Percentiles rank a stretch among this genome's conserved stretches.
Conservation (phyloP, 352 stramenopile species). For the Phytophthora ohioensis region DNA sequence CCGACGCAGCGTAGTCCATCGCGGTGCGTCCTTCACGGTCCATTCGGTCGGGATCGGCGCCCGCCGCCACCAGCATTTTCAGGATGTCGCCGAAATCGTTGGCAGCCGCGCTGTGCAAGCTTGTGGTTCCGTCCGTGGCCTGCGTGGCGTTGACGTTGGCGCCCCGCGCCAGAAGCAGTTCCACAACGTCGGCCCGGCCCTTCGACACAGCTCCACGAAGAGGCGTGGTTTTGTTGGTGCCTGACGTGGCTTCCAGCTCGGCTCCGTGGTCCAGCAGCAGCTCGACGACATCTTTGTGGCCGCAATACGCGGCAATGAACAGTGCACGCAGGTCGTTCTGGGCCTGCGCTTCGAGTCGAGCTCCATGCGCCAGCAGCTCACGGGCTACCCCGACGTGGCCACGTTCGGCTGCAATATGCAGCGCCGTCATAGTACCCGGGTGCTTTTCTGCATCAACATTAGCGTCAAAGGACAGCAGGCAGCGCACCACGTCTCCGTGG, state of each 20-base stretch:
- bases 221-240: constrained; percentile 54
- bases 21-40: constrained; percentile 47
- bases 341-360: constrained; percentile 51
- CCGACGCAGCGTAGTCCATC: constrained; percentile 55
- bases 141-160: constrained; percentile 55
- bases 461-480: constrained; percentile 60
- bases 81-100: constrained; percentile 53
- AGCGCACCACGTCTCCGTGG: constrained; percentile 61
- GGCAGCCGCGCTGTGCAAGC: constrained; percentile 57
- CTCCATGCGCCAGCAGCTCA: constrained; percentile 53
- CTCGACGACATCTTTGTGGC: constrained; percentile 55
- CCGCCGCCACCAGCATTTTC: constrained; percentile 43
- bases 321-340: constrained; percentile 54
- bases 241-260: constrained; percentile 50
- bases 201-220: constrained; percentile 58
- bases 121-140: constrained; percentile 50
- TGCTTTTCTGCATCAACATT: constrained; percentile 55
- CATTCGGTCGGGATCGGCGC: constrained; percentile 48
- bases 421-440: constrained; percentile 52
- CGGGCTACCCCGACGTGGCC: constrained; percentile 50
- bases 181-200: constrained; percentile 44
- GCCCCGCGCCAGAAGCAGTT: constrained; percentile 49
- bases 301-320: constrained; percentile 62
- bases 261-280: constrained; percentile 51
- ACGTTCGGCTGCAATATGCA: constrained; percentile 67